phyloP scores from a whole-genome alignment of 768 basidiomycete genomes.

The Filobasidium floriforme region DNA sequence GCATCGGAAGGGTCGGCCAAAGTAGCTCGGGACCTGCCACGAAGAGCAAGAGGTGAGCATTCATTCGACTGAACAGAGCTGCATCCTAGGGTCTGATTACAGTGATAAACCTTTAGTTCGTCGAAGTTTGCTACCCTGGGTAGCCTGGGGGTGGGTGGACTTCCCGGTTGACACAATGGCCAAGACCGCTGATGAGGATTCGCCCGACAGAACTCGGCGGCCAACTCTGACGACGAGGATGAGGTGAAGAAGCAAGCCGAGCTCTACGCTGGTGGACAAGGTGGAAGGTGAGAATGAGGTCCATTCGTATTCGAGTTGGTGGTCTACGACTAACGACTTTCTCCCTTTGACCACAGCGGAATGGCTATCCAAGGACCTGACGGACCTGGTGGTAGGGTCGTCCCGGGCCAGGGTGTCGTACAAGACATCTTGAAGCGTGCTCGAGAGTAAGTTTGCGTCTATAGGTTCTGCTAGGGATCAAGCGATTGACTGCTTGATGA shows the following conservation, averaged over 20 bases:
- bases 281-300: slow-evolving; percentile 4
- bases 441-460: slow-evolving; percentile 5
- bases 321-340: neutral
- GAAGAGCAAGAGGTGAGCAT: neutral
- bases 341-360: slow-evolving; percentile 53
- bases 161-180: neutral
- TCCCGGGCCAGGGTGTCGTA: slow-evolving; percentile 54
- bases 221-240: slow-evolving; percentile 46
- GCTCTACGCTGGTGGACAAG: slow-evolving; percentile 13
- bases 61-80: too few relatives aligned
- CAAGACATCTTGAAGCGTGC: slow-evolving; percentile 30
- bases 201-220: slow-evolving; percentile 1
- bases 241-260: slow-evolving; percentile 41
- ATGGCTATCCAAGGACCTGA: slow-evolving; percentile 76
- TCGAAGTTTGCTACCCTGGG: slow-evolving; percentile 6
- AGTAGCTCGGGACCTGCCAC: slow-evolving; percentile 9
- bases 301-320: neutral
- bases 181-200: slow-evolving; percentile 4
- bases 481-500: too few relatives aligned
- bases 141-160: neutral
- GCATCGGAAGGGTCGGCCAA: slow-evolving; percentile 14
- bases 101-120: neutral
- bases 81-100: too few relatives aligned
- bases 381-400: slow-evolving; percentile 40
- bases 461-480: neutral